Evolutionary conservation across 2,329 filamentous ascomycete species (phyloP).

Genomic region (Daldinia sp.): DNA sequence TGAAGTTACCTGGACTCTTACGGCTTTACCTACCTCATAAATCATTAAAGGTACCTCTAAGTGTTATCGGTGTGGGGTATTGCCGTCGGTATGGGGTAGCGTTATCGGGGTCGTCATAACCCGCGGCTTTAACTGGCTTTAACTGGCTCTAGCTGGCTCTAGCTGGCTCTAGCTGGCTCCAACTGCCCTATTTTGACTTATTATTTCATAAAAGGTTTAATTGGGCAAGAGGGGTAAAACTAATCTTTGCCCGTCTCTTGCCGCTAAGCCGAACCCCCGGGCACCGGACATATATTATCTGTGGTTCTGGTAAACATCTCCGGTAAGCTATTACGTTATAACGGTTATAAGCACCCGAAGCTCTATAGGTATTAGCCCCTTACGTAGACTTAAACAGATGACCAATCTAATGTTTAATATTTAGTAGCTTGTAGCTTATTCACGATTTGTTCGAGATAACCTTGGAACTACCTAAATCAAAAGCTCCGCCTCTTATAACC

Average conservation of each 20-base stretch:
- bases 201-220: slow-evolving; percentile 21
- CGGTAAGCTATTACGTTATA: slow-evolving; percentile 38
- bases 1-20: not conserved
- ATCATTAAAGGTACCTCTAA: not conserved
- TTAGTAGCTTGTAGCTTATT: not conserved
- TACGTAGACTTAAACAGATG: not conserved
- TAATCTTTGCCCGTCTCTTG: slow-evolving; percentile 20
- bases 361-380: slow-evolving; percentile 5
- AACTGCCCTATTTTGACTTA: not conserved
- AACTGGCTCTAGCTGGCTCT: no score
- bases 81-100: slow-evolving; percentile 20
- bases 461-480: not conserved
- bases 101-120: slow-evolving; percentile 39
- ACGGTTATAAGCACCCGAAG: slow-evolving; percentile 19
- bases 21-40: no score
- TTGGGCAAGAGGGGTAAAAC: slow-evolving; percentile 32
- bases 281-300: not conserved
- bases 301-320: not conserved
- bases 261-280: slow-evolving; percentile 45
- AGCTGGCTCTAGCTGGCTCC: not conserved
- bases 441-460: not conserved
- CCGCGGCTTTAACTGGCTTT: slow-evolving; percentile 18
- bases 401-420: not conserved
- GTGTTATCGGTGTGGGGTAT: slow-evolving; percentile 11
- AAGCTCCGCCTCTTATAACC: not conserved